These are phyloP conservation scores for Hypoxylon intermedium DNA, from an alignment of 495 filamentous ascomycete species.

Conservation along the genomic window DNA sequence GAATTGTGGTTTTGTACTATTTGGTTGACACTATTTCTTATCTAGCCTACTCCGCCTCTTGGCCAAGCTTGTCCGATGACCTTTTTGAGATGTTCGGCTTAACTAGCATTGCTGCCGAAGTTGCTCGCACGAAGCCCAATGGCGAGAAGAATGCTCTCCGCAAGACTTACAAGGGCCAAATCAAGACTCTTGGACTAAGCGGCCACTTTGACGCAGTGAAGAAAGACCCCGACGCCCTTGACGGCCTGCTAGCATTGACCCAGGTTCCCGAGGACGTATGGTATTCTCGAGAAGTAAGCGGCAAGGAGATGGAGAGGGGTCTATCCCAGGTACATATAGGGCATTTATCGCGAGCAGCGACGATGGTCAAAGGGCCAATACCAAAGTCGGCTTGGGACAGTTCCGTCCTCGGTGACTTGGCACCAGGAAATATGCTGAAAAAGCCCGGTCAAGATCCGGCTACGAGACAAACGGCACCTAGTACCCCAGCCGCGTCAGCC, in stretches of 20 bases:
- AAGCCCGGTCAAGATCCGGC: slow-evolving; percentile 46
- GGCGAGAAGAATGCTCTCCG: slow-evolving; percentile 63
- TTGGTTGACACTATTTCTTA: slow-evolving; percentile 58
- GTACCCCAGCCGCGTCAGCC: slow-evolving; percentile 38
- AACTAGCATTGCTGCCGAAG: slow-evolving; percentile 56
- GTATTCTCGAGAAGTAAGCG: slow-evolving; percentile 55
- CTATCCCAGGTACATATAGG: slow-evolving; percentile 42
- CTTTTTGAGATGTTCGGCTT: slow-evolving; percentile 60
- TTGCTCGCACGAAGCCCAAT: slow-evolving; percentile 61
- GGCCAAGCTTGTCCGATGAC: slow-evolving; percentile 54
- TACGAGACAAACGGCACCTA: slow-evolving; percentile 50
- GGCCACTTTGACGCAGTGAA: slow-evolving; percentile 62
- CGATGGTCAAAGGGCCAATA: slow-evolving; percentile 57
- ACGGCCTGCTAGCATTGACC: slow-evolving; percentile 55
- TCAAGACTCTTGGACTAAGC: slow-evolving; percentile 60
- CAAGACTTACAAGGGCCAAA: slow-evolving; percentile 66
- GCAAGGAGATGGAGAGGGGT: slow-evolving; percentile 64
- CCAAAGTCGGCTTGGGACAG: slow-evolving; percentile 57
- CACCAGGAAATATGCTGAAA: slow-evolving; percentile 40
- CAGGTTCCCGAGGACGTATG: slow-evolving; percentile 63
- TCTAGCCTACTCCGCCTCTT: slow-evolving; percentile 54
- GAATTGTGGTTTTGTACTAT: slow-evolving; percentile 31
- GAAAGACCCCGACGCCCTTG: slow-evolving; percentile 47
- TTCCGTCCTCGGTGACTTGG: slow-evolving; percentile 61
- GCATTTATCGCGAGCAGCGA: slow-evolving; percentile 52